phyloP scores from a whole-genome alignment of 2,329 filamentous ascomycete species.

The Aureobasidium sp. region DNA sequence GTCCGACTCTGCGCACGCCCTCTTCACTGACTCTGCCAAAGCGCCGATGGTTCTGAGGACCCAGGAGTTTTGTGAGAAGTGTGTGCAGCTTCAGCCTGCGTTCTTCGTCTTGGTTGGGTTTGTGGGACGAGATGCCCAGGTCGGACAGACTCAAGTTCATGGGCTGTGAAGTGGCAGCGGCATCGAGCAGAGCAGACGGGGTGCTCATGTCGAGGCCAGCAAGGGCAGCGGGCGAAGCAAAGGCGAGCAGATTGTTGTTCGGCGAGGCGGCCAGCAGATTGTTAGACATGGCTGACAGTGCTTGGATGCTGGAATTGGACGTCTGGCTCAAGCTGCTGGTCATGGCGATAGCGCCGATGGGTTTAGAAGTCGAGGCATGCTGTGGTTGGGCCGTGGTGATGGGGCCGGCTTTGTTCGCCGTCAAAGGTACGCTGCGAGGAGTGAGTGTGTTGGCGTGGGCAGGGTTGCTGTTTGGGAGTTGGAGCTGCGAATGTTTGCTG shows the following conservation, averaged over 20 bases:
- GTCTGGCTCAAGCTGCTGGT: constrained; percentile 25
- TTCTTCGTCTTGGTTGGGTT: constrained; percentile 45
- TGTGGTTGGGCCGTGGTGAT: constrained; percentile 32
- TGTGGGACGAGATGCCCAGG: constrained; percentile 31
- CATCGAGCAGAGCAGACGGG: constrained; percentile 18
- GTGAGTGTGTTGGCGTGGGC: not conserved
- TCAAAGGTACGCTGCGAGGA: constrained; percentile 31
- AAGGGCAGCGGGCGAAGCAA: constrained; percentile 36
- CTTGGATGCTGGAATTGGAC: constrained; percentile 15
- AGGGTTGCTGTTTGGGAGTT: not conserved
- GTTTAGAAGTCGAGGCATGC: constrained; percentile 21
- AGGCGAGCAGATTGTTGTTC: constrained; percentile 25
- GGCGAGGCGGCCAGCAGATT: constrained; percentile 24
- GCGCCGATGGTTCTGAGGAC: constrained; percentile 35
- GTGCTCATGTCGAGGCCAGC: constrained; percentile 30
- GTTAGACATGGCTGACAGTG: constrained; percentile 19
- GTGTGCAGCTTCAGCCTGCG: constrained; percentile 45
- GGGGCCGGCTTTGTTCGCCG: constrained; percentile 21
- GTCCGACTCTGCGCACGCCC: constrained; percentile 63
- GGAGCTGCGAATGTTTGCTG: not conserved
- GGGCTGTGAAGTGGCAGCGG: constrained; percentile 29
- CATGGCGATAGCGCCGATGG: constrained; percentile 27
- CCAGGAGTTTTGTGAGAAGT: constrained; percentile 45
- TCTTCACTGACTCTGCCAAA: constrained; percentile 66
- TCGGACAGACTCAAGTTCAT: constrained; percentile 37